phyloP scores from a whole-genome alignment of 148 eudicot genomes.

The Rhododendron ovatum region DNA sequence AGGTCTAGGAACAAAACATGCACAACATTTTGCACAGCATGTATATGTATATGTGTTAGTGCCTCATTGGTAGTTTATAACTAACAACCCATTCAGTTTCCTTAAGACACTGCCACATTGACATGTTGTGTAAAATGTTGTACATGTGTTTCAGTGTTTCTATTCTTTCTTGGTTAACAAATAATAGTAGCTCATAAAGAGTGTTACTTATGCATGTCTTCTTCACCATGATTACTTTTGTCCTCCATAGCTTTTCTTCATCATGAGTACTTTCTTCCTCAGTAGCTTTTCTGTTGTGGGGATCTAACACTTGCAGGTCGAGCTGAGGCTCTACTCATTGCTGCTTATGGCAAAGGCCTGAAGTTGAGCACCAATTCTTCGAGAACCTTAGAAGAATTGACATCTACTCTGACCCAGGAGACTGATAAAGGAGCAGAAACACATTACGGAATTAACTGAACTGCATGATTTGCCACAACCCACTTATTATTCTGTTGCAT shows the following conservation, averaged over 20 bases:
- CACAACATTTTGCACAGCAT: background rate
- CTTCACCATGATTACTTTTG: background rate
- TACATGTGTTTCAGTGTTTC: background rate
- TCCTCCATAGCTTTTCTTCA: background rate
- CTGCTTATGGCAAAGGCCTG: constrained; percentile 76
- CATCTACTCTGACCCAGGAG: background rate
- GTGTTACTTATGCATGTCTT: background rate
- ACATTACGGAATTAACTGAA: background rate
- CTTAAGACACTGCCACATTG: too few relatives aligned
- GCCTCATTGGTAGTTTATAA: background rate
- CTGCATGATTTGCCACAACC: background rate
- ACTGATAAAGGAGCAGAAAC: background rate
- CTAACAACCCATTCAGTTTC: too few relatives aligned
- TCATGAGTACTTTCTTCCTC: background rate
- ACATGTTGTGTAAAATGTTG: too few relatives aligned
- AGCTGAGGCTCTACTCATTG: constrained; percentile 80
- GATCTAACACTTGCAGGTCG: constrained; percentile 51
- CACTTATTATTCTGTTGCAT: background rate
- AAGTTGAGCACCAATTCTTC: constrained; percentile 24
- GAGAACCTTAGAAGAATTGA: constrained; percentile 14
- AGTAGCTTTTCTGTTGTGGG: background rate
- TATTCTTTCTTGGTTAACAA: background rate
- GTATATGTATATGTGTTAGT: background rate
- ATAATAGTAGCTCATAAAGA: background rate
- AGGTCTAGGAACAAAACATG: too few relatives aligned